Percentiles rank a stretch among this genome's conserved stretches.
Conservation (phyloP, 768 basidiomycete species). For the Lepiota venenata region DNA sequence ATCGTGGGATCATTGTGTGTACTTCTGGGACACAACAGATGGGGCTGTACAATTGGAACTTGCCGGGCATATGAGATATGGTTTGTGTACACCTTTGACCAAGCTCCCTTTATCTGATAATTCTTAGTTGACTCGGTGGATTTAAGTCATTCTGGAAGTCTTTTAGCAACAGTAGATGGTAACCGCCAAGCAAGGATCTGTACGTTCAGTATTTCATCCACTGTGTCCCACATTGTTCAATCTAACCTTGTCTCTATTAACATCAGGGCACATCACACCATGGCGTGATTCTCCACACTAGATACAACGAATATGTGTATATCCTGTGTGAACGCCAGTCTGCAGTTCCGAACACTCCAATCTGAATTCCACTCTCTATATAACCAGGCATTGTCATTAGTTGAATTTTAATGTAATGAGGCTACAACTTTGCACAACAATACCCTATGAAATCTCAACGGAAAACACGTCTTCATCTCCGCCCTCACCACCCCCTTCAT, state of each 20-base stretch:
- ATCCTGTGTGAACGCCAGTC: too few relatives aligned
- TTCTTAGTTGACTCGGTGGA: constrained; percentile 27
- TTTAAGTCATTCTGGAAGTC: constrained; percentile 26
- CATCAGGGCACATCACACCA: too few relatives aligned
- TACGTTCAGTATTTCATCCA: constrained; percentile 12
- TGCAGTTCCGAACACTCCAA: too few relatives aligned
- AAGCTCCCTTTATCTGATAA: not conserved
- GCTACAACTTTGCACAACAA: not conserved
- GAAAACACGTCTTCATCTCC: constrained; percentile 6
- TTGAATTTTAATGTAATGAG: too few relatives aligned
- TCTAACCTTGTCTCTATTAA: too few relatives aligned
- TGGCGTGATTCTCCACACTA: too few relatives aligned
- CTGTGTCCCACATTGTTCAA: not conserved
- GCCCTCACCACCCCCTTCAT: constrained; percentile 3
- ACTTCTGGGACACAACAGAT: constrained; percentile 69
- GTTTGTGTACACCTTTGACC: constrained; percentile 1
- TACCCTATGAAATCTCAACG: constrained; percentile 2
- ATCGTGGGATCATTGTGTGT: constrained; percentile 76
- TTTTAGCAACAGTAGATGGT: constrained; percentile 31
- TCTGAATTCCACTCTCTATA: too few relatives aligned
- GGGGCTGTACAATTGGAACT: constrained; percentile 70
- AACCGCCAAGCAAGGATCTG: constrained; percentile 32
- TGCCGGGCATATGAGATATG: constrained; percentile 38
- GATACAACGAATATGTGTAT: too few relatives aligned
- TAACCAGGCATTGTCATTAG: too few relatives aligned